A percentile compares a stretch with the other conserved stretches of the same genome.
These are phyloP conservation scores for Fusarium tricinctum DNA, from an alignment of 2,329 filamentous ascomycete genomes.

Conservation along the genomic window DNA sequence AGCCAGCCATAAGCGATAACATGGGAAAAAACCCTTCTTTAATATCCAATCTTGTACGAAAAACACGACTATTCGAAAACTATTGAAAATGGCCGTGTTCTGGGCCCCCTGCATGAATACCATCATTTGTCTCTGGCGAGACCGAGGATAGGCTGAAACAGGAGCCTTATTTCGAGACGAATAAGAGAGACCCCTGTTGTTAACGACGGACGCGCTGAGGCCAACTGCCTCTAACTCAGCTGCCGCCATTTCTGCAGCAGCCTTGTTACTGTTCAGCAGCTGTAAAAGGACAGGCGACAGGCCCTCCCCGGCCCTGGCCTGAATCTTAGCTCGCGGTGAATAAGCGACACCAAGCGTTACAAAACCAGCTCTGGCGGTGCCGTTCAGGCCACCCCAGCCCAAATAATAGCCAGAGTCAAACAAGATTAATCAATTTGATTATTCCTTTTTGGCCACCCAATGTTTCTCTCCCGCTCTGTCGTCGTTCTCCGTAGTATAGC, in stretches of 20 bases:
- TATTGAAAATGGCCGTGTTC: not conserved
- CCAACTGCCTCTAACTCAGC: constrained; percentile 27
- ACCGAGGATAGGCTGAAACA: constrained; percentile 37
- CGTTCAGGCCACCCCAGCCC: not conserved
- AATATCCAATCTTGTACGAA: constrained; percentile 32
- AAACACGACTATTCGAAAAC: constrained; percentile 12
- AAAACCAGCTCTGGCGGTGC: not conserved
- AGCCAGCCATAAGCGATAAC: not conserved
- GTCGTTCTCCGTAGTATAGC: too few relatives aligned
- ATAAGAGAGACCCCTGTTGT: constrained; percentile 13
- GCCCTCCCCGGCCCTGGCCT: constrained; percentile 8
- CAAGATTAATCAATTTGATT: not conserved
- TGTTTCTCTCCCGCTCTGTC: too few relatives aligned
- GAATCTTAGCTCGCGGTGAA: constrained; percentile 20
- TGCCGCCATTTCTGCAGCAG: constrained; percentile 20
- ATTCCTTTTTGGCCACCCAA: too few relatives aligned
- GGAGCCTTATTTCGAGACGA: constrained; percentile 32
- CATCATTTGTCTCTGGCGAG: constrained; percentile 35
- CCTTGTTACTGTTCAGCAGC: constrained; percentile 17
- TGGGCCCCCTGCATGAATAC: constrained; percentile 36
- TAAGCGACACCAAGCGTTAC: constrained; percentile 24
- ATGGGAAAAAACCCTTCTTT: constrained; percentile 11
- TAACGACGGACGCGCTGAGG: constrained; percentile 11
- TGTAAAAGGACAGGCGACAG: constrained; percentile 24
- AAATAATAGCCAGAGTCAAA: not conserved